Evolutionary conservation across 2,329 filamentous ascomycete species (phyloP), one percentile per base, ranked within the genome.

Genomic region (Monosporascus sp.): DNA sequence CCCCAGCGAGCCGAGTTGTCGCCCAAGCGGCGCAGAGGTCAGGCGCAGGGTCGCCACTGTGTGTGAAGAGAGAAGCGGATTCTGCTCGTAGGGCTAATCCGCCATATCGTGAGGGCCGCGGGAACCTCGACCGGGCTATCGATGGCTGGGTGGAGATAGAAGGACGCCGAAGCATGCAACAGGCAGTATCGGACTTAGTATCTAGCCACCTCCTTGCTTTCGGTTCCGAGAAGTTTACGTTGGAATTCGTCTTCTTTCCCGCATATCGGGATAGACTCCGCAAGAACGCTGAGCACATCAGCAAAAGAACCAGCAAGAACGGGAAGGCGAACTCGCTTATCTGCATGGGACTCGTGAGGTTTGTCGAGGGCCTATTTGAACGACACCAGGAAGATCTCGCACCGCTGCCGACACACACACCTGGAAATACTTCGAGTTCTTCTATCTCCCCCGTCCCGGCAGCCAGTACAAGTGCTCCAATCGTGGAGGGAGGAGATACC

Each of bases 61-160:
- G 15, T 59, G 57, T 37, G 41, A 27, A 20, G 48, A 55, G 22
- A 37, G 55, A 15, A 47, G 38, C 47, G 47, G 14, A 51, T 22
- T 35, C 35, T 59, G n/a, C 20, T 51, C 2, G 38, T 17, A n/a
- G 51, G 55, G 5, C 35, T 50, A 22, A 55, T 53, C 20, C 46
- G 8, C 52, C 51, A 25, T 51, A 37, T 17, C 49, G 25, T 14
- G 51, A 48, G 9, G 49, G 41, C 37, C 35, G 25, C 22, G 57
- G 57, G 43, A 54, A 49, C 4, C 55, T 58, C 27, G 50, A 57
- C 35, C 54, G 48, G 24, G 57, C 53, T 17, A 59, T 56, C 46
- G 57, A 59, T 25, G 38, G 47, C 22, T 59, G 57, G 57, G 51
- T 59, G 20, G 52, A 59, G 43, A 53, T 59, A 20, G 53, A 55